Base-by-base conservation (phyloP, 495 filamentous ascomycete genomes). In the Daldinia decipiens region DNA sequence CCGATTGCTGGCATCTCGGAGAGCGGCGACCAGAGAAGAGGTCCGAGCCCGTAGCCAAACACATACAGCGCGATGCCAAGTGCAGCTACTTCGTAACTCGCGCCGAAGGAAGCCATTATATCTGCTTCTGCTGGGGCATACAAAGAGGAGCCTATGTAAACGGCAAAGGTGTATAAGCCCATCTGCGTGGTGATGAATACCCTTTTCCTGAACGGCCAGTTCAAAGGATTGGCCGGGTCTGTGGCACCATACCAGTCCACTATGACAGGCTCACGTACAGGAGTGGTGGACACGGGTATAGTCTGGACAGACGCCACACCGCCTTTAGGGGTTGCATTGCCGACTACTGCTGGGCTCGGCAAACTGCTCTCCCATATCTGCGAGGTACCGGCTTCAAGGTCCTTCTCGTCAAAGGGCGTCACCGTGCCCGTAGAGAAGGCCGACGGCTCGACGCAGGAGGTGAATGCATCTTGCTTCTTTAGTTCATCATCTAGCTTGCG, bases 1-100 rank as follows among this genome's bases (percentile, higher is more conserved):
- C 79, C 77, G 2, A 80, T 39, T 3, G 92, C 92, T 73, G 91
- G 93, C 72, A 93, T 92, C 82, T 95, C 85, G 15, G 81, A 81
- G 2, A 80, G 65, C 3, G 79, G 79, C 0, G 82, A 84, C 55
- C 81, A 81, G 36, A 86, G 81, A 26, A 87, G 67, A 0, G 85
- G 78, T 0, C 86, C 90, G 13, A 81, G 74, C 0, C 86, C 89
- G 70, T 91, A 91, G 3, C 89, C 90, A 36, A 88, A 76, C 0
- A 93, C 80, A 67, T 87, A 92, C 2, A 91, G 51, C 5, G 86
- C 87, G 56, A 82, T 85, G 32, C 83, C 81, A 3, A 90, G 75
- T 17, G 83, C 82, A 59, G 86, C 87, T 0, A 82, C 81, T 3
- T 88, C 84, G 31, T 86, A 79, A 59, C 80, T 82, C 19, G 87